These are phyloP conservation scores for Microbotryum saponariae DNA, from an alignment of 1,284 basidiomycete genomes.

Conservation along the genomic window DNA sequence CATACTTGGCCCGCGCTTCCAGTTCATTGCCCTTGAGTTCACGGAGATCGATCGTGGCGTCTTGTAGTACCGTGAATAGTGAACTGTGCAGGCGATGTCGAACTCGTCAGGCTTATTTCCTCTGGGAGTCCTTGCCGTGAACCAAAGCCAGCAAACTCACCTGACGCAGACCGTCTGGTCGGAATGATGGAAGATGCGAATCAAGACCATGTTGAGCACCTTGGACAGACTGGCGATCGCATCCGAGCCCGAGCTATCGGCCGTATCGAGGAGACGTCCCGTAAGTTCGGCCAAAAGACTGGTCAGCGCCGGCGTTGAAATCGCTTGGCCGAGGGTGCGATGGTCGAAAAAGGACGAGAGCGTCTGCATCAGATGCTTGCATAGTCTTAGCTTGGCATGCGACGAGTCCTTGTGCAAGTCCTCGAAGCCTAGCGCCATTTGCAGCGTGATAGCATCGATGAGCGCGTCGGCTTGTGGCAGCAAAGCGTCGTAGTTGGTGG, in stretches of 20 bases:
- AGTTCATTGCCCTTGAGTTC: constrained; percentile 40
- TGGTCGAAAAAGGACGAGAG: constrained; percentile 87
- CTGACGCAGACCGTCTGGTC: constrained; percentile 86
- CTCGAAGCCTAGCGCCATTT: constrained; percentile 82
- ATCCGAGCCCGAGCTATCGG: constrained; percentile 47
- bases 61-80: constrained; percentile 72
- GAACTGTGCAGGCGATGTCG: constrained; percentile 46
- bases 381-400: constrained; percentile 74
- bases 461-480: constrained; percentile 76
- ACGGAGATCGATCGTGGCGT: constrained; percentile 81
- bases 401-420: constrained; percentile 51
- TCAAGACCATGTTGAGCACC: constrained; percentile 96
- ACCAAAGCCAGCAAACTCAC: constrained; percentile 46
- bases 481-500: constrained; percentile 50
- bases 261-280: constrained; percentile 78
- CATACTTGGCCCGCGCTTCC: constrained; percentile 61
- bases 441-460: constrained; percentile 75
- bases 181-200: constrained; percentile 84
- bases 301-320: constrained; percentile 69
- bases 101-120: background rate
- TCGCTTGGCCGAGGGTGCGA: constrained; percentile 64
- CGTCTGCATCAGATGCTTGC: constrained; percentile 92
- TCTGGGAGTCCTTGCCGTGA: too few species aligned
- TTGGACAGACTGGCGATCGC: constrained; percentile 56
- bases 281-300: constrained; percentile 79